These are phyloP conservation scores for Camellia granthamiana DNA, from an alignment of 148 eudicot genomes.

Conservation along the genomic window DNA sequence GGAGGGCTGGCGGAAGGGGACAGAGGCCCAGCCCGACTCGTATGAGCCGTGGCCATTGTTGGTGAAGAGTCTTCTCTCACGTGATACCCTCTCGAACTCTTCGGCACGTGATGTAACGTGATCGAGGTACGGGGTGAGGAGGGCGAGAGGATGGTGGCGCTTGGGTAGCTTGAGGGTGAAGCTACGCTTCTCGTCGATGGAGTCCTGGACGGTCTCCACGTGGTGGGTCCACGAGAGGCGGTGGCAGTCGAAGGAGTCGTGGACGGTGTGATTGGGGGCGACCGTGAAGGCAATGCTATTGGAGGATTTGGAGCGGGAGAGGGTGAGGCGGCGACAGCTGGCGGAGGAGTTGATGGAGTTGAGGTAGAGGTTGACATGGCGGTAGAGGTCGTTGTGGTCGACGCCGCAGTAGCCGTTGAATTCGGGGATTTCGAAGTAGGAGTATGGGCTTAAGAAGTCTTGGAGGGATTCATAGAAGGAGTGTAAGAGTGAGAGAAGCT, in stretches of 20 bases:
- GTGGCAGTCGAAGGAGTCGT: conserved; percentile 24
- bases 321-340: conserved; percentile 35
- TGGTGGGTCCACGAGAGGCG: conserved; percentile 33
- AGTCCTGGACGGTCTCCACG: conserved; percentile 31
- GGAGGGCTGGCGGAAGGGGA: conserved; percentile 38
- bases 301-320: conserved; percentile 35
- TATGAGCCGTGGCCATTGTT: conserved; percentile 30
- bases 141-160: conserved; percentile 10
- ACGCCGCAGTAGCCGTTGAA: conserved; percentile 36
- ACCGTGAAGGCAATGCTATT: conserved; percentile 29
- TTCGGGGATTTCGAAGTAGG: conserved; percentile 38
- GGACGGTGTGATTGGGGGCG: conserved; percentile 35
- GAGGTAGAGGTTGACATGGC: conserved; percentile 34
- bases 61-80: conserved; percentile 31
- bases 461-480: conserved; percentile 28
- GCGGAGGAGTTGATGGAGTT: conserved; percentile 32
- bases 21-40: conserved; percentile 33
- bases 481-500: conserved; percentile 24
- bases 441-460: conserved; percentile 29
- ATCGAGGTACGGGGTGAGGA: conserved; percentile 25
- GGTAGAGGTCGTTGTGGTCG: conserved; percentile 39
- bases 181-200: conserved; percentile 35
- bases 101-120: conserved; percentile 24
- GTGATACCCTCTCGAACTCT: conserved; percentile 31
- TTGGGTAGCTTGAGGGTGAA: conserved; percentile 35